Conservation (phyloP, 805 yeast species). For the Candida easanensis region DNA sequence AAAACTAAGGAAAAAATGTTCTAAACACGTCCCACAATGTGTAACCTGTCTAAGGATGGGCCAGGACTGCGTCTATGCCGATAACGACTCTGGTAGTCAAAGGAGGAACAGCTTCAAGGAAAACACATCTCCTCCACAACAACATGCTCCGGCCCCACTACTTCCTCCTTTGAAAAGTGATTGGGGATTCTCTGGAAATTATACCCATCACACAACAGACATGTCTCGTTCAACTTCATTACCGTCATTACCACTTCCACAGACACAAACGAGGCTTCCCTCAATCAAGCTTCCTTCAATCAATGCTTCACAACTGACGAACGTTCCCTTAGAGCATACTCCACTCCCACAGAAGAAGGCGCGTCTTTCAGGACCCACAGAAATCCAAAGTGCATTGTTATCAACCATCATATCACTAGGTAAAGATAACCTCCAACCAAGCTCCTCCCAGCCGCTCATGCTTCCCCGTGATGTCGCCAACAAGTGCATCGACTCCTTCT, state of each 20-base stretch:
- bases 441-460: conserved; percentile 13
- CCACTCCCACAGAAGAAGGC: background rate
- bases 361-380: conserved; percentile 5
- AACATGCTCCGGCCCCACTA: background rate
- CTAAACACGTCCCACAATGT: conserved; percentile 49
- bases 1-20: conserved; percentile 44
- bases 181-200: conserved; percentile 1
- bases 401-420: conserved; percentile 24
- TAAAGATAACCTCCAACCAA: conserved; percentile 11
- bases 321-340: conserved; percentile 4
- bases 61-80: conserved; percentile 28
- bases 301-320: conserved; percentile 7
- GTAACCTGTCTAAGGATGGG: conserved; percentile 46
- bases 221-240: background rate
- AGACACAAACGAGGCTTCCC: conserved; percentile 1
- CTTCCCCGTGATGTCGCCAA: conserved; percentile 17
- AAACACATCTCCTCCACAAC: background rate
- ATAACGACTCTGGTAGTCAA: conserved; percentile 7
- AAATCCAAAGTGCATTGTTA: conserved; percentile 23
- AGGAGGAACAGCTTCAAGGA: background rate
- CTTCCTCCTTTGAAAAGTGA: conserved; percentile 11
- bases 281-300: conserved; percentile 17
- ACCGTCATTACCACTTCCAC: background rate
- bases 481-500: conserved; percentile 19
- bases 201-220: conserved; percentile 1